phyloP scores from a whole-genome alignment of 2,329 filamentous ascomycete genomes.

The Fusarium foetens region DNA sequence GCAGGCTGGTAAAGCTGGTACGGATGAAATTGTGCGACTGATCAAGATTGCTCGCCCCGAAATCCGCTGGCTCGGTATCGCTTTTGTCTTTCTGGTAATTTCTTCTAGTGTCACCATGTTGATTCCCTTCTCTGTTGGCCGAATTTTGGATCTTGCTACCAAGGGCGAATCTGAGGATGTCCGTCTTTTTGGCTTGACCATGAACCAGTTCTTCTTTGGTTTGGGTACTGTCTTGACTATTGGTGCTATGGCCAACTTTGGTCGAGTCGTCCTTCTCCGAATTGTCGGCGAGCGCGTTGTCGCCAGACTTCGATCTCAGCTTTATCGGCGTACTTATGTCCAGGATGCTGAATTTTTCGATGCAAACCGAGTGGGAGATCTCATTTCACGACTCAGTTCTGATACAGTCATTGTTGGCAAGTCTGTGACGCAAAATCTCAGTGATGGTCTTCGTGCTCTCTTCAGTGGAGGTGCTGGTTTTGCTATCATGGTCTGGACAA shows the following conservation, averaged over 20 bases:
- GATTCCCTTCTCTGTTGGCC: constrained; percentile 95
- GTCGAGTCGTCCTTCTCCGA: constrained; percentile 89
- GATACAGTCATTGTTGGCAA: constrained; percentile 99
- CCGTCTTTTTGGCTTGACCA: constrained; percentile 82
- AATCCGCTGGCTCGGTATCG: constrained; percentile 77
- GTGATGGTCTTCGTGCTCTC: constrained; percentile 89
- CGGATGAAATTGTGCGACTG: constrained; percentile 83
- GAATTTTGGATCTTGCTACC: constrained; percentile 91
- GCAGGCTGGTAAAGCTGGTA: constrained; percentile 66
- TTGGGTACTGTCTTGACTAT: constrained; percentile 80
- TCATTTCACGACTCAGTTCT: constrained; percentile 94
- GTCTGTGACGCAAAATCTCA: constrained; percentile 97
- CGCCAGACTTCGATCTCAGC: constrained; percentile 84
- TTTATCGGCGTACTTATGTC: constrained; percentile 92
- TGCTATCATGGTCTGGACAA: constrained; percentile 94
- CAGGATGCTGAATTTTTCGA: constrained; percentile 99
- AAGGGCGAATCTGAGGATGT: constrained; percentile 73
- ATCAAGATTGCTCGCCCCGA: constrained; percentile 92
- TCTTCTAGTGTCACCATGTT: constrained; percentile 96
- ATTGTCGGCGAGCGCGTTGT: constrained; percentile 97
- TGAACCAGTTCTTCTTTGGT: constrained; percentile 88
- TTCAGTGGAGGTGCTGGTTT: constrained; percentile 93
- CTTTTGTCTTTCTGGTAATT: constrained; percentile 85
- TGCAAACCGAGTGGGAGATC: constrained; percentile 93
- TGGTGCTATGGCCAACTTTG: constrained; percentile 91